A percentile compares a stretch with the other conserved stretches of the same genome.
These are phyloP conservation scores for Blepharisma stoltei DNA, from an alignment of 73 alveolate genomes.

Conservation along the genomic window DNA sequence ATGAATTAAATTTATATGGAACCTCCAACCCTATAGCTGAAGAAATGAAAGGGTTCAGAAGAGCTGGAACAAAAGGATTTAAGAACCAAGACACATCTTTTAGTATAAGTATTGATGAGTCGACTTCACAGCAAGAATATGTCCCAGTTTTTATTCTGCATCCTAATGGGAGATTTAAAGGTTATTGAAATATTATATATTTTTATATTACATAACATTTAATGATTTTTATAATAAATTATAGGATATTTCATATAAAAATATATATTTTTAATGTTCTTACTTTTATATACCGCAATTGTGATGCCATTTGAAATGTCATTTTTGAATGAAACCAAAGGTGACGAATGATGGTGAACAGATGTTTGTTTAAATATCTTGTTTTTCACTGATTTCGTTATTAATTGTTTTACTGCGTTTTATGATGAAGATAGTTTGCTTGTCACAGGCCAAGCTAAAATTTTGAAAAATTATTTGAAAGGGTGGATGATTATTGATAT, in stretches of 20 bases:
- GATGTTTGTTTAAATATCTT: slow-evolving; percentile 48
- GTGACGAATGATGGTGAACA: slow-evolving; percentile 33
- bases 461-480: slow-evolving; percentile 48
- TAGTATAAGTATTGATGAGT: too few species aligned
- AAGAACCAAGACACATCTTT: too few species aligned
- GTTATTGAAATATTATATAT: slow-evolving; percentile 30
- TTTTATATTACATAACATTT: slow-evolving; percentile 34
- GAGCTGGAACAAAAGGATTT: too few species aligned
- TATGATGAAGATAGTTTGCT: slow-evolving; percentile 58
- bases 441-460: slow-evolving; percentile 29
- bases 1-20: not conserved
- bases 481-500: slow-evolving; percentile 67
- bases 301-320: slow-evolving; percentile 62
- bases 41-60: too few species aligned
- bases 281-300: slow-evolving; percentile 53
- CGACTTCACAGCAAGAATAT: not conserved
- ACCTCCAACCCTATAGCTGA: too few species aligned
- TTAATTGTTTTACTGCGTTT: slow-evolving; percentile 61
- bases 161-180: slow-evolving; percentile 33
- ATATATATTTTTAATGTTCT: slow-evolving; percentile 49
- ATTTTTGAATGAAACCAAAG: slow-evolving; percentile 36
- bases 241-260: slow-evolving; percentile 38
- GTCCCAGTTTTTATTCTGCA: slow-evolving; percentile 13
- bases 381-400: slow-evolving; percentile 58
- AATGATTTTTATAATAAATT: slow-evolving; percentile 51